Conservation (phyloP, 2,329 filamentous ascomycete genomes). For the Coniochaeta sp. region DNA sequence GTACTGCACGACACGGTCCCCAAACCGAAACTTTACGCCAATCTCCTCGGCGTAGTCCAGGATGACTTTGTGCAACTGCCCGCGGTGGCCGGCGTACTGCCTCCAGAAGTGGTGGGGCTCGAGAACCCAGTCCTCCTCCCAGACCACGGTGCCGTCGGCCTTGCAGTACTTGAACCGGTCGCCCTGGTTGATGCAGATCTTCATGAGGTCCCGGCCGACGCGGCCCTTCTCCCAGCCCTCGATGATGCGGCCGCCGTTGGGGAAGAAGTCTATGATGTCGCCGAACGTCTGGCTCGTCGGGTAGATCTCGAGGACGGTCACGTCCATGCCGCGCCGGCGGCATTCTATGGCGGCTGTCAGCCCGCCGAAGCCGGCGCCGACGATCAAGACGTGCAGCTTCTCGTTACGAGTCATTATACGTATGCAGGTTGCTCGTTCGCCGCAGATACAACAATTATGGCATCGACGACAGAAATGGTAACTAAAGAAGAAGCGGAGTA, state of each 20-base stretch:
- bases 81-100: neutral
- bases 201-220: neutral
- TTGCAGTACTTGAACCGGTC: neutral
- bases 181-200: neutral
- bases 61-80: neutral
- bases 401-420: neutral
- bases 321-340: neutral
- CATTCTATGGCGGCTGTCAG: neutral
- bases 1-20: neutral
- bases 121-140: neutral
- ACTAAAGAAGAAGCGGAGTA: too few relatives aligned
- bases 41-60: neutral
- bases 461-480: too few relatives aligned
- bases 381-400: neutral
- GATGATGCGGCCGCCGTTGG: neutral
- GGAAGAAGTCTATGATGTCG: neutral
- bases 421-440: neutral
- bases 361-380: neutral
- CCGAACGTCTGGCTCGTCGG: neutral
- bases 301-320: neutral
- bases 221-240: neutral
- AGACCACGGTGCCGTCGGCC: neutral
- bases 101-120: neutral
- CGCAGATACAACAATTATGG: too few relatives aligned
- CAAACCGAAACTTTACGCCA: neutral